These are phyloP conservation scores for Biscogniauxia sp. DNA, from an alignment of 2,329 filamentous ascomycete genomes.

Conservation along the genomic window DNA sequence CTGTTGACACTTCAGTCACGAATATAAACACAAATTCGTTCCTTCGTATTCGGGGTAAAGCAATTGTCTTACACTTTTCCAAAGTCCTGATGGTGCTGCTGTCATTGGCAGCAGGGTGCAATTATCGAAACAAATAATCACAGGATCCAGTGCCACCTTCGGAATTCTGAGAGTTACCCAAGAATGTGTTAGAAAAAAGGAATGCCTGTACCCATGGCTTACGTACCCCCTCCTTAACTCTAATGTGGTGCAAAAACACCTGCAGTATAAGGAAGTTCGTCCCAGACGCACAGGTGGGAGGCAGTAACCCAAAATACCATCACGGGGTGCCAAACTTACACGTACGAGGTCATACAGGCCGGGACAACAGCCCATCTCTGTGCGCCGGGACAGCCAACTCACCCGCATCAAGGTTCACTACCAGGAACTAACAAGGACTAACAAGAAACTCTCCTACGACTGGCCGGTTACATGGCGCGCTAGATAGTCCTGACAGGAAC, in stretches of 20 bases:
- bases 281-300: background rate
- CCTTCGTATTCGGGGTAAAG: too few species aligned
- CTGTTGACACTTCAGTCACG: too few species aligned
- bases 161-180: too few species aligned
- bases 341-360: background rate
- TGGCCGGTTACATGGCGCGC: background rate
- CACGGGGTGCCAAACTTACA: background rate
- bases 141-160: too few species aligned
- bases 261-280: background rate
- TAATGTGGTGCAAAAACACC: background rate
- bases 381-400: background rate
- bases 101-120: too few species aligned
- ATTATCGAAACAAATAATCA: too few species aligned
- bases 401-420: background rate
- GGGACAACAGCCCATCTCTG: background rate
- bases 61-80: too few species aligned
- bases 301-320: background rate
- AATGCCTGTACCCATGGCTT: background rate
- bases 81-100: too few species aligned
- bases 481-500: background rate
- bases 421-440: background rate
- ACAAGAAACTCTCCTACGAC: background rate
- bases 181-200: background rate
- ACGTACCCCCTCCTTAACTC: background rate
- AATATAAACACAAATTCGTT: too few species aligned